These are phyloP conservation scores for Pestalotiopsis fici DNA, from an alignment of 2,329 filamentous ascomycete species.

Conservation along the genomic window DNA sequence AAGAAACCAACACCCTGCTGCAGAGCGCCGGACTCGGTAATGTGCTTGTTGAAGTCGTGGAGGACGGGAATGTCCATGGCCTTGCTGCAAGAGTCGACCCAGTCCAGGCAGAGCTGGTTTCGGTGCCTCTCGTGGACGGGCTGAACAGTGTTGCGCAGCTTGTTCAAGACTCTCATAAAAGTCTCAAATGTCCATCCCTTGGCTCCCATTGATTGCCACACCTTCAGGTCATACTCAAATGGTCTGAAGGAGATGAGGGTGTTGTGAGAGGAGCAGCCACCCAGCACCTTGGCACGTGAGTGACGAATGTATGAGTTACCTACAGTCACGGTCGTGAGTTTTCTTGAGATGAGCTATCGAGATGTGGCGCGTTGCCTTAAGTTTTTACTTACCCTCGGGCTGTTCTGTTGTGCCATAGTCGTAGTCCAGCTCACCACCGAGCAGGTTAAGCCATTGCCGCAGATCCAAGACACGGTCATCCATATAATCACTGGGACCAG, in stretches of 20 bases:
- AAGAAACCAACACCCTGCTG: constrained; percentile 85
- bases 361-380: background rate
- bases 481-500: constrained; percentile 85
- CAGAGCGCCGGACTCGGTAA: constrained; percentile 71
- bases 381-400: constrained; percentile 60
- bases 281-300: constrained; percentile 88
- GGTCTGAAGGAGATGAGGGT: constrained; percentile 91
- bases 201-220: constrained; percentile 82
- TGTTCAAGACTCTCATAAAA: constrained; percentile 80
- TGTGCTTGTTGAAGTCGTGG: constrained; percentile 84
- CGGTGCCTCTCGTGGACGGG: constrained; percentile 83
- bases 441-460: constrained; percentile 81
- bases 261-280: constrained; percentile 92
- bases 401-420: constrained; percentile 90
- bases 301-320: constrained; percentile 92
- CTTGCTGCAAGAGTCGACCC: constrained; percentile 78
- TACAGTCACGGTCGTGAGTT: constrained; percentile 32
- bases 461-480: constrained; percentile 85
- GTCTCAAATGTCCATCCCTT: constrained; percentile 85
- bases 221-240: constrained; percentile 83
- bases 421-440: constrained; percentile 88
- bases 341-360: background rate
- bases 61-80: constrained; percentile 81
- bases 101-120: constrained; percentile 90
- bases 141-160: constrained; percentile 86